Percentiles rank a stretch among this genome's conserved stretches.
Evolutionary conservation across 805 yeast species (phyloP).

Genomic region (Zygosaccharomyces siamensis): DNA sequence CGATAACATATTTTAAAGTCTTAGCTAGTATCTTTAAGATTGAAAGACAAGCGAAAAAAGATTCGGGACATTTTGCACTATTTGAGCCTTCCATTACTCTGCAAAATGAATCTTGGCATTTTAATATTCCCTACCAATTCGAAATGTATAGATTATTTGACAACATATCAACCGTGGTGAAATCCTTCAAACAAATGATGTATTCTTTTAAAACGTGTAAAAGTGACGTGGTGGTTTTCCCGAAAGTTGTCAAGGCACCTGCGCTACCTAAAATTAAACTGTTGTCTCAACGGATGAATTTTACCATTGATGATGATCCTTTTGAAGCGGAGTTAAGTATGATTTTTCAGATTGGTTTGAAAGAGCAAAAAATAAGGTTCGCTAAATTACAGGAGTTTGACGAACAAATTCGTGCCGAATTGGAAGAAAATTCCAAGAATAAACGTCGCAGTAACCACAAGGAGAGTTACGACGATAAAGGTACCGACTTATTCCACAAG

Average conservation of each 20-base stretch:
- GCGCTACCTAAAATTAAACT: conserved; percentile 57
- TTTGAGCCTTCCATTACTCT: conserved; percentile 38
- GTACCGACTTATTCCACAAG: conserved; percentile 8
- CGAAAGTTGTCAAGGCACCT: conserved; percentile 35
- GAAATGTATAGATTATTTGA: conserved; percentile 77
- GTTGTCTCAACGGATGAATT: conserved; percentile 49
- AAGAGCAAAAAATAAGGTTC: conserved; percentile 60
- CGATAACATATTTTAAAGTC: conserved; percentile 36
- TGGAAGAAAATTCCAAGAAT: conserved; percentile 6
- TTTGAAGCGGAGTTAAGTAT: conserved; percentile 71
- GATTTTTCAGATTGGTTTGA: conserved; percentile 58
- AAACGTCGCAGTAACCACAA: conserved; percentile 3
- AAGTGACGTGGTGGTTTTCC: conserved; percentile 37
- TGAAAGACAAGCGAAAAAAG: conserved; percentile 16
- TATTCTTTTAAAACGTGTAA: conserved; percentile 44
- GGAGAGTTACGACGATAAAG: background rate
- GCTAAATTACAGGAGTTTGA: conserved; percentile 46
- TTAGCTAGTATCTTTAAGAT: conserved; percentile 32
- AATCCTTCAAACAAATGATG: conserved; percentile 58
- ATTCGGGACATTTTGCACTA: conserved; percentile 13
- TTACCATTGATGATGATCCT: conserved; percentile 82
- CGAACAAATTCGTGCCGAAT: conserved; percentile 17
- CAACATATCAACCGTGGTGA: conserved; percentile 60
- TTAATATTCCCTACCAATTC: conserved; percentile 67
- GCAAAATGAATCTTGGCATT: conserved; percentile 41